phyloP scores from a whole-genome alignment of 495 filamentous ascomycete species.

The Trichoderma gamsii region DNA sequence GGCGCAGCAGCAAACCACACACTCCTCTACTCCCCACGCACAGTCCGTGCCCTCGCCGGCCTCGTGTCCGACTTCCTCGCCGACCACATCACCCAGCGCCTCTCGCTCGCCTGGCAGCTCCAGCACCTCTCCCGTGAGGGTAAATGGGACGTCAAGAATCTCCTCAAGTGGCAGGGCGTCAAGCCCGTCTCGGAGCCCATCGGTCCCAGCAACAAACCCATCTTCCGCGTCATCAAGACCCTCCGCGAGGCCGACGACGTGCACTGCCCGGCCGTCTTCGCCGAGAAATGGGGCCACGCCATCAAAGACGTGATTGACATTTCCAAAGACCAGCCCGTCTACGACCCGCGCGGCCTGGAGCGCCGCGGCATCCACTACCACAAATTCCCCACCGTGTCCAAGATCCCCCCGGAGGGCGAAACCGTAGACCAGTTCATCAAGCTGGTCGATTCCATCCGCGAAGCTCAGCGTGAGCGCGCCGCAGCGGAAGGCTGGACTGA shows the following conservation, averaged over 20 bases:
- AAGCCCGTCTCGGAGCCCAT: conserved; percentile 72
- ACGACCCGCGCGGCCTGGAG: conserved; percentile 71
- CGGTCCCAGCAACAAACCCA: conserved; percentile 32
- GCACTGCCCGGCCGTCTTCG: conserved; percentile 73
- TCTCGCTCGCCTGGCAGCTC: conserved; percentile 84
- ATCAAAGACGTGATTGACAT: conserved; percentile 82
- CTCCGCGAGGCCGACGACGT: conserved; percentile 77
- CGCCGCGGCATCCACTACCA: conserved; percentile 68
- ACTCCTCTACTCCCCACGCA: conserved; percentile 72
- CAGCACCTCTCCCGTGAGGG: conserved; percentile 78
- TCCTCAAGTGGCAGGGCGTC: conserved; percentile 81
- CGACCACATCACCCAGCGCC: conserved; percentile 64
- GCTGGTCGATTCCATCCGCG: conserved; percentile 65
- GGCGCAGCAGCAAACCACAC: conserved; percentile 78
- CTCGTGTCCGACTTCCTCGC: conserved; percentile 77
- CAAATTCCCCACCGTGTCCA: conserved; percentile 87
- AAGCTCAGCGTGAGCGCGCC: conserved; percentile 38
- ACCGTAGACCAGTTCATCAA: conserved; percentile 74
- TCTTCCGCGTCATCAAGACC: conserved; percentile 85
- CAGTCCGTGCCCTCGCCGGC: conserved; percentile 68
- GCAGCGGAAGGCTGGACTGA: conserved; percentile 30
- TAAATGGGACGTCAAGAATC: conserved; percentile 98
- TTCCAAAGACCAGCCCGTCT: conserved; percentile 77
- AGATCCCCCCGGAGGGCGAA: conserved; percentile 73
- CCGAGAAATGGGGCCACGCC: conserved; percentile 52